These are phyloP conservation scores for Ceratocystis eucalypticola DNA, from an alignment of 2,329 filamentous ascomycete species.

Conservation along the genomic window DNA sequence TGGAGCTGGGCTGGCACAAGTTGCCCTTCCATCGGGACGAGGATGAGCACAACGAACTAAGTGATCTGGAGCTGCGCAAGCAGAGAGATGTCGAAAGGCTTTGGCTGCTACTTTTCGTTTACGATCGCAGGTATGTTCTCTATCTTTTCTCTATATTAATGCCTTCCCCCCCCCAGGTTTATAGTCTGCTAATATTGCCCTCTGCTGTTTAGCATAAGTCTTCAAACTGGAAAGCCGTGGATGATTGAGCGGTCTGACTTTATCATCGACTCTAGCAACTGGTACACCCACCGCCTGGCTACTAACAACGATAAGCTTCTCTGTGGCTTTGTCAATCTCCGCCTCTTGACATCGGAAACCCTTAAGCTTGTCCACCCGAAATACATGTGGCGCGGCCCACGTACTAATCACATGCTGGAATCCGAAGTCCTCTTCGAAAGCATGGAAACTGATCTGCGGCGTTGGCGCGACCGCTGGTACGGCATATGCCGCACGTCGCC, in stretches of 20 bases:
- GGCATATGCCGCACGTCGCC: constrained; percentile 18
- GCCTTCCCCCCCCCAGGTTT: background rate
- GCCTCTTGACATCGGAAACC: constrained; percentile 28
- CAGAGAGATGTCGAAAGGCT: constrained; percentile 28
- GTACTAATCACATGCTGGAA: constrained; percentile 21
- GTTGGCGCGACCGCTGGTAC: constrained; percentile 22
- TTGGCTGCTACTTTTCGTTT: constrained; percentile 30
- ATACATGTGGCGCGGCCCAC: constrained; percentile 18
- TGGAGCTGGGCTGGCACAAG: constrained; percentile 30
- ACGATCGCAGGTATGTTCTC: constrained; percentile 28
- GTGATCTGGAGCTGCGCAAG: constrained; percentile 22
- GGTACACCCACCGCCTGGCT: constrained; percentile 26
- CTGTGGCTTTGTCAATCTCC: constrained; percentile 28
- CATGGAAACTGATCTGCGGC: constrained; percentile 22
- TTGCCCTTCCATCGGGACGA: constrained; percentile 20
- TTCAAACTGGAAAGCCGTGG: constrained; percentile 31
- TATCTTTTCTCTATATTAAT: background rate
- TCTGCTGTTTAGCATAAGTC: constrained; percentile 26
- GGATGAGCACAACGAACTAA: background rate
- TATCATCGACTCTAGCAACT: constrained; percentile 27
- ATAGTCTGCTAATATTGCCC: background rate
- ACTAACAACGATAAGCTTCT: constrained; percentile 27
- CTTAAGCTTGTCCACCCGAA: constrained; percentile 21
- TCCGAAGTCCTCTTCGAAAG: constrained; percentile 22
- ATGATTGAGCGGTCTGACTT: constrained; percentile 31